These are phyloP conservation scores for Pharus latifolius DNA, from an alignment of 176 grass and related monocot species.

Conservation along the genomic window DNA sequence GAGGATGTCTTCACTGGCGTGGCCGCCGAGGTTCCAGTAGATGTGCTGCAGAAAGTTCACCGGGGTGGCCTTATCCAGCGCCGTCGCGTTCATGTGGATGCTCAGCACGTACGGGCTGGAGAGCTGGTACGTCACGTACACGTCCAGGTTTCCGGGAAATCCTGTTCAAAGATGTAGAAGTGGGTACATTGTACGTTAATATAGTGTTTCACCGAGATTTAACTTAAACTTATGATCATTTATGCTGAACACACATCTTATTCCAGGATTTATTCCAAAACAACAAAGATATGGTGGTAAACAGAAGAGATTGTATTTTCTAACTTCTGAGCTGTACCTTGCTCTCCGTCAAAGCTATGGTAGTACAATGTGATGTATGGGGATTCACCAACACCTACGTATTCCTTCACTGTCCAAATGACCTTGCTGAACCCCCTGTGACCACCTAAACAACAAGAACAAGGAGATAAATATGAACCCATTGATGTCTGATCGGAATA, in stretches of 20 bases:
- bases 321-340: conserved; percentile 38
- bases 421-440: conserved; percentile 56
- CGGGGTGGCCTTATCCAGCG: conserved; percentile 54
- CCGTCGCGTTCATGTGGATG: conserved; percentile 41
- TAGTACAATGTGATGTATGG: conserved; percentile 63
- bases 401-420: conserved; percentile 71
- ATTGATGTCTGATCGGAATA: background rate
- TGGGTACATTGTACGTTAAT: no score
- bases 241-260: no score
- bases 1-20: conserved; percentile 52
- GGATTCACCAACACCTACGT: conserved; percentile 38
- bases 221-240: no score
- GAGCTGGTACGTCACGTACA: conserved; percentile 68
- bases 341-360: conserved; percentile 71
- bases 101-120: conserved; percentile 36
- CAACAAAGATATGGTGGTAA: no score
- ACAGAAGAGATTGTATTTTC: no score
- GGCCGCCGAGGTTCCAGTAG: conserved; percentile 77
- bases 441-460: conserved; percentile 26
- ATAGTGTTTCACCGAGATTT: no score
- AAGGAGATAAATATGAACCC: background rate
- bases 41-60: conserved; percentile 62
- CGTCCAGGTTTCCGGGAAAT: conserved; percentile 66
- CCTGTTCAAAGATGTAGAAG: conserved; percentile 31
- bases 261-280: no score